Conservation (phyloP, 2,329 filamentous ascomycete genomes). For the Colletotrichum costaricense region DNA sequence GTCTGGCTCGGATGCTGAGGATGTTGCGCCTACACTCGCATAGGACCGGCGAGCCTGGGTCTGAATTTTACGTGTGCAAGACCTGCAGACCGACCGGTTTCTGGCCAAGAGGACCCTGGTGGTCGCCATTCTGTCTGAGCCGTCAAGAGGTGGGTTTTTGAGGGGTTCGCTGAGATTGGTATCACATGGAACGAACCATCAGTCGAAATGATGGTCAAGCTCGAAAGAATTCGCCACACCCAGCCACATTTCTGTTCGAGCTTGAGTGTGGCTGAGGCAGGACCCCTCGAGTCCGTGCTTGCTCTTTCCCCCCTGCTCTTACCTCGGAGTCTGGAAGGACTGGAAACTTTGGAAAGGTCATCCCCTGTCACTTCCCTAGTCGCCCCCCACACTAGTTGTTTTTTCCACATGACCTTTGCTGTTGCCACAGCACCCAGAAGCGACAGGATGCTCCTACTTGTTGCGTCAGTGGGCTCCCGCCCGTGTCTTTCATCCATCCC, state of each 20-base stretch:
- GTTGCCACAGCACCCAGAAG: conserved; percentile 52
- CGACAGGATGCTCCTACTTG: conserved; percentile 38
- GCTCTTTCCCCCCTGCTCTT: conserved; percentile 1
- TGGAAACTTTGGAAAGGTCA: background rate
- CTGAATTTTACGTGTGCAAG: conserved; percentile 55
- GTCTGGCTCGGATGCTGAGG: conserved; percentile 57
- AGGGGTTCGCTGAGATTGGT: background rate
- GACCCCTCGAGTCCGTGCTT: background rate
- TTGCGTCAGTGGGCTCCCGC: conserved; percentile 45
- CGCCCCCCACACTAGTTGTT: conserved; percentile 31
- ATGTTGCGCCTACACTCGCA: conserved; percentile 27
- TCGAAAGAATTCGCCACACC: conserved; percentile 22
- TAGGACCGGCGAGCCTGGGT: conserved; percentile 44
- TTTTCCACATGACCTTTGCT: conserved; percentile 32
- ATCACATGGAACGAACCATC: conserved; percentile 20
- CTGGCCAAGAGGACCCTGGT: conserved; percentile 39
- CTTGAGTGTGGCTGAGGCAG: conserved; percentile 1
- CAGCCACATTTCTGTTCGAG: conserved; percentile 13
- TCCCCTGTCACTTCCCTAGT: background rate
- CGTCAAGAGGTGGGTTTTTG: background rate
- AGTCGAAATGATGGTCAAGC: background rate
- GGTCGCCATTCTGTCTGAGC: conserved; percentile 13
- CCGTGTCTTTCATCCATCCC: conserved; percentile 1
- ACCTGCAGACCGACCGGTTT: conserved; percentile 56
- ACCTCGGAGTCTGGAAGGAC: background rate